A percentile compares a stretch with the other conserved stretches of the same genome.
Conservation (phyloP, 2,329 filamentous ascomycete species). For the Epicoccum sorghinum region DNA sequence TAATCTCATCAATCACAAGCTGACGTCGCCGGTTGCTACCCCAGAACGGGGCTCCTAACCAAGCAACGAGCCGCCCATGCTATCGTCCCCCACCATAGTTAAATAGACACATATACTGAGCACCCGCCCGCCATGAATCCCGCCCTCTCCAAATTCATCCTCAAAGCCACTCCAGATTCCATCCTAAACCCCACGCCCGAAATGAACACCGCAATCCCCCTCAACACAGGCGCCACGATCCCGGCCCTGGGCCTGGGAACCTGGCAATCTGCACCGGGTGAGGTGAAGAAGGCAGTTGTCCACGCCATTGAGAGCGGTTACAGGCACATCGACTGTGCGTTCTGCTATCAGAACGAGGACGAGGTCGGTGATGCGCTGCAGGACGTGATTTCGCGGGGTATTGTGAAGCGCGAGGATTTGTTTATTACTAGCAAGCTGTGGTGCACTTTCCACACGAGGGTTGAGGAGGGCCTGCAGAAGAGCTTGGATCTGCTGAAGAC, state of each 20-base stretch:
- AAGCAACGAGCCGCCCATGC: conserved; percentile 15
- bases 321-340: conserved; percentile 70
- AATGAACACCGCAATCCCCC: conserved; percentile 47
- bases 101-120: conserved; percentile 35
- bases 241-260: conserved; percentile 48
- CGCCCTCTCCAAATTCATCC: conserved; percentile 48
- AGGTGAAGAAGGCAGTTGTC: conserved; percentile 55
- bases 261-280: conserved; percentile 51
- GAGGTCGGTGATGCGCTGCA: conserved; percentile 81
- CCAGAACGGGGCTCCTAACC: conserved; percentile 11
- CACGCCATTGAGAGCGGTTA: conserved; percentile 58
- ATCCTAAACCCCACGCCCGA: conserved; percentile 47
- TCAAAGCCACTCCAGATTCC: conserved; percentile 43
- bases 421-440: conserved; percentile 88
- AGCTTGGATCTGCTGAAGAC: conserved; percentile 75
- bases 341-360: conserved; percentile 81
- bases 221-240: conserved; percentile 50
- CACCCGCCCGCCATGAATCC: conserved; percentile 42
- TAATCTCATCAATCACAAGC: conserved; percentile 43
- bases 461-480: conserved; percentile 73
- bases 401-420: conserved; percentile 75
- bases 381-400: conserved; percentile 71
- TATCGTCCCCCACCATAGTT: conserved; percentile 9
- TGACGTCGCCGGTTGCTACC: conserved; percentile 16
- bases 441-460: conserved; percentile 76